A percentile compares a stretch with the other conserved stretches of the same genome.
Evolutionary conservation across 768 basidiomycete species (phyloP).

Genomic region (Psilocybe tampanensis): DNA sequence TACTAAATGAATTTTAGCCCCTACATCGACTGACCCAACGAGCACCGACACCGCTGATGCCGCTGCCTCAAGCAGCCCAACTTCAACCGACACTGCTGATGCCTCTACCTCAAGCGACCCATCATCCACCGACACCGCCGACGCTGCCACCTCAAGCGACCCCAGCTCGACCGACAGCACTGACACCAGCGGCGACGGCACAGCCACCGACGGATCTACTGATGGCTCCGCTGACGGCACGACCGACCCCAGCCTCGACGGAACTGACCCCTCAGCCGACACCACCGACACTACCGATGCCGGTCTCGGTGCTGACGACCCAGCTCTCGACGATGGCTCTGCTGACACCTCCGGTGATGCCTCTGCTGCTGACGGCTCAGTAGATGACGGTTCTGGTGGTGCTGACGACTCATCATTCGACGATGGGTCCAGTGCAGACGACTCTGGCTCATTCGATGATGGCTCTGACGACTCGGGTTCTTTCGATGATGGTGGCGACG

Average conservation of each 20-base stretch:
- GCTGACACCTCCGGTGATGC: conserved; percentile 8
- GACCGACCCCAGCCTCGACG: too few species aligned
- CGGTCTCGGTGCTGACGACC: conserved; percentile 1
- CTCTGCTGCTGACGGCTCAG: background rate
- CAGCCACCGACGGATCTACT: conserved; percentile 12
- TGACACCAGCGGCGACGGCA: conserved; percentile 6
- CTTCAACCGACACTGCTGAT: conserved; percentile 10
- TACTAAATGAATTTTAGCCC: too few species aligned
- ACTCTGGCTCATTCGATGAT: background rate
- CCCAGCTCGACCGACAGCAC: conserved; percentile 15
- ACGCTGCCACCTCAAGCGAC: conserved; percentile 9
- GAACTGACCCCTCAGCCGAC: too few species aligned
- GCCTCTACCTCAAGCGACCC: conserved; percentile 11
- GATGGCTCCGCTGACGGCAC: conserved; percentile 8
- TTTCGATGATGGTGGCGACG: background rate
- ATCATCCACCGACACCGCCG: conserved; percentile 9
- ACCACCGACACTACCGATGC: too few species aligned
- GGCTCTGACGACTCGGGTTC: conserved; percentile 8
- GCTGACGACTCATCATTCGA: conserved; percentile 8
- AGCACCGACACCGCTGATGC: conserved; percentile 10
- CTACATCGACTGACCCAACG: conserved; percentile 8
- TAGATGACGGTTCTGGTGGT: conserved; percentile 3
- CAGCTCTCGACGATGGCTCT: conserved; percentile 2
- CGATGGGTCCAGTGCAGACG: conserved; percentile 6
- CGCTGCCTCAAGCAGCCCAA: conserved; percentile 7